A percentile compares a stretch with the other conserved stretches of the same genome.
Evolutionary conservation across 352 stramenopile genomes (phyloP).

Genomic region (Phytophthora agathidicida): DNA sequence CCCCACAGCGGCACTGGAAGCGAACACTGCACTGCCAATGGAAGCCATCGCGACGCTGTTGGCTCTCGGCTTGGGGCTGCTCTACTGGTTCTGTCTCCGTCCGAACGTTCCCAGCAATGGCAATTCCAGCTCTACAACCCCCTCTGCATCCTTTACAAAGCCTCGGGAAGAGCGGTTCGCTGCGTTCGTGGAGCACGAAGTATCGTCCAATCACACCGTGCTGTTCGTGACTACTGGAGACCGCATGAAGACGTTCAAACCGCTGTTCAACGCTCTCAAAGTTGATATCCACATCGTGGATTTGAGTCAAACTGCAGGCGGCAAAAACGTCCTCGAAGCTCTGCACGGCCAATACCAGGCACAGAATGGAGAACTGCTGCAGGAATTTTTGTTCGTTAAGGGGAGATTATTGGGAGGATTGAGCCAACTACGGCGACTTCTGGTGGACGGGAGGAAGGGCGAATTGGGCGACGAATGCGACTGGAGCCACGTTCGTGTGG

Average conservation of each 20-base stretch:
- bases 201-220: constrained; percentile 18
- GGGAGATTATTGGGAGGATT: constrained; percentile 25
- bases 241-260: constrained; percentile 9
- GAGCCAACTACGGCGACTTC: constrained; percentile 15
- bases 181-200: constrained; percentile 23
- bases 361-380: background rate
- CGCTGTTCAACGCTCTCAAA: constrained; percentile 22
- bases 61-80: constrained; percentile 5
- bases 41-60: constrained; percentile 17
- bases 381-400: constrained; percentile 40
- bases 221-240: constrained; percentile 18
- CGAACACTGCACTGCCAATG: constrained; percentile 2
- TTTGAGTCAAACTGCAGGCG: constrained; percentile 30
- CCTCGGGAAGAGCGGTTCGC: constrained; percentile 15
- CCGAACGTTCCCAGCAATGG: background rate
- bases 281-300: constrained; percentile 35
- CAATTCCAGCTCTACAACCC: background rate
- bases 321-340: constrained; percentile 26
- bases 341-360: constrained; percentile 14
- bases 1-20: background rate
- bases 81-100: constrained; percentile 33
- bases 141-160: background rate
- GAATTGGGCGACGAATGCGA: constrained; percentile 14
- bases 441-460: constrained; percentile 17
- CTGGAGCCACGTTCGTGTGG: constrained; percentile 31